Base-by-base conservation (phyloP, 352 stramenopile genomes). In the Globisporangium spiculum region DNA sequence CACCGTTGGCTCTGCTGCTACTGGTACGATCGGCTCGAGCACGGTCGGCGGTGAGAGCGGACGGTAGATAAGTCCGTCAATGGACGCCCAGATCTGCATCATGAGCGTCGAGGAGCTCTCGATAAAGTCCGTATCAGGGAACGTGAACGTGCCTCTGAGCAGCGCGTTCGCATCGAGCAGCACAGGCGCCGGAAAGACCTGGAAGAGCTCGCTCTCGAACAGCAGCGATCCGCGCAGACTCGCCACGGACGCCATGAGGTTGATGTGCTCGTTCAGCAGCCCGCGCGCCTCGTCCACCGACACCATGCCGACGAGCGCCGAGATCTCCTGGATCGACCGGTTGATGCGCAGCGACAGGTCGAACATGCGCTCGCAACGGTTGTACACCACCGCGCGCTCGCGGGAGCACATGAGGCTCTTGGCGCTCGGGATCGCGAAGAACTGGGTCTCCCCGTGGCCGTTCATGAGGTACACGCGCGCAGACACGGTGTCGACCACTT, bases 291-390 rank as follows among this genome's bases (percentile, higher is more conserved):
- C 88, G 53, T 93, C 84, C 14, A 93, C 75, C 0, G 86, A 93
- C 22, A 94, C 81, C 75, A 94, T 88, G 48, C 83, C 86, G 34
- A 93, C 90, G 0, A 96, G 70, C 62, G 84, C 81, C 72, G 88
- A 94, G 69, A 96, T 93, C 53, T 96, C 86, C 61, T 94, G 88
- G 70, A 96, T 92, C 14, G 88, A 96, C 5, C 86, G 73, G 54
- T 94, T 96, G 78, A 96, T 94, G 63, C 86, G 83, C 74, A 94
- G 75, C 61, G 88, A 96, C 50, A 94, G 71, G 75, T 94, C 88
- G 67, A 96, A 94, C 88, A 94, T 96, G 61, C 82, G 75, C 68
- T 92, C 89, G 73, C 88, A 96, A 44, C 83, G 84, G 75, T 88
- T 92, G 75, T 93, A 94, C 22, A 96, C 79, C 44, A 89, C 71